Base-by-base conservation (phyloP, 768 basidiomycete genomes). In the Inosperma sp. region DNA sequence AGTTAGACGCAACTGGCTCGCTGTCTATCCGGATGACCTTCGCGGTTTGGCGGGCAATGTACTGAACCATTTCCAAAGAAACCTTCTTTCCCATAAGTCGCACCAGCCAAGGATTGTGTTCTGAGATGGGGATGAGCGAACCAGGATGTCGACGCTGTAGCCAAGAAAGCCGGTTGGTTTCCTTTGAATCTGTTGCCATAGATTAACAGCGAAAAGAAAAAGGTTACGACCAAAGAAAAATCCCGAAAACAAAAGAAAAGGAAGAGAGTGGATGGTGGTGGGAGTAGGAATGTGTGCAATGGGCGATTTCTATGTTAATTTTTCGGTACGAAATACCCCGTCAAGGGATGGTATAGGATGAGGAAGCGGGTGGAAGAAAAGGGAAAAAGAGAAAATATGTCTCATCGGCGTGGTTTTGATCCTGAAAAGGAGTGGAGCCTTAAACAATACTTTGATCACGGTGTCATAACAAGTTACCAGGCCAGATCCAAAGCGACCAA, bases 81-180 rank as follows among this genome's bases (percentile, higher is more conserved):
- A 97, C 89, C 23, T 80, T 82, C 60, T 77, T 81, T 56, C 79
- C 73, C 72, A 97, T 76, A 58, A 97, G 84, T 58, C 81, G 77
- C 54, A 94, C 74, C 55, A 97, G 80, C 54, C 80, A 81, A 19
- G 85, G 85, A 70, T 91, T 83, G 74, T 97, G 95, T 59, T 76
- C 67, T 53, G 77, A 77, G 49, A 80, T 72, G 55, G 87, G 86
- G 47, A 93, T 65, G 61, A 96, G 88, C 22, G 93, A 96, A 44
- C 86, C 84, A 34, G 89, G 89, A 59, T 88, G 83, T 52, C 75
- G 71, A 50, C 67, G 68, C 42, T 62, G 61, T 27, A 45, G 16
- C 22, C n/a, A 41, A n/a, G 39, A 5, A 3, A 22, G 31, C 14
- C 17, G 37, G 52, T n/a, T n/a, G n/a, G n/a, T n/a, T n/a, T n/a